Percentiles rank a stretch among this genome's conserved stretches.
phyloP scores from a whole-genome alignment of 306 rosid genomes.

The Pyrus betulifolia region DNA sequence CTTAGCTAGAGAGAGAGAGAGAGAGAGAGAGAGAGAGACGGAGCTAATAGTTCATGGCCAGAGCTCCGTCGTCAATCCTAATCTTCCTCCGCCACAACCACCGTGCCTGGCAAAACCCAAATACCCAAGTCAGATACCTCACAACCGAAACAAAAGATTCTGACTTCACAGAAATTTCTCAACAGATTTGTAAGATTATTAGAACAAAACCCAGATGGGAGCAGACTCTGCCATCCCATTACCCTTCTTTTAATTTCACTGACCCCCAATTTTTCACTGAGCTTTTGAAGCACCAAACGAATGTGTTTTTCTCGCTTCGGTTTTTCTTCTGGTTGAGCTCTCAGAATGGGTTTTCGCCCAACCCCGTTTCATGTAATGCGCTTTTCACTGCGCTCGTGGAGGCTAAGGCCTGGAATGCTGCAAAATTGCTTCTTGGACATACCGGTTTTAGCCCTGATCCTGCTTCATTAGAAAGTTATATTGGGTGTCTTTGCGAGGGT shows the following conservation, averaged over 20 bases:
- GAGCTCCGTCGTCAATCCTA: constrained; percentile 22
- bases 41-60: constrained; percentile 13
- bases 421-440: constrained; percentile 37
- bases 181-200: constrained; percentile 45
- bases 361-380: constrained; percentile 30
- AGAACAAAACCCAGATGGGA: constrained; percentile 68
- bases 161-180: constrained; percentile 23
- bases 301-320: constrained; percentile 55
- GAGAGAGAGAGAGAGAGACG: neutral
- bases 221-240: constrained; percentile 46
- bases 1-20: neutral
- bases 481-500: constrained; percentile 33
- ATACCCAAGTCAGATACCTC: constrained; percentile 33
- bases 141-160: constrained; percentile 26
- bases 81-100: constrained; percentile 28
- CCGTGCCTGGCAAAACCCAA: constrained; percentile 2
- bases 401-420: constrained; percentile 51
- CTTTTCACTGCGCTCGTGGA: constrained; percentile 53
- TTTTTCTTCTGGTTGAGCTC: constrained; percentile 68
- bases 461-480: constrained; percentile 47
- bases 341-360: constrained; percentile 32
- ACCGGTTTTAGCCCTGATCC: constrained; percentile 37
- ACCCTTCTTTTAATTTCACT: constrained; percentile 50
- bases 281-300: constrained; percentile 45
- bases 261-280: constrained; percentile 45